Evolutionary conservation across 495 filamentous ascomycete species (phyloP).

Genomic region (Penicillium roqueforti): DNA sequence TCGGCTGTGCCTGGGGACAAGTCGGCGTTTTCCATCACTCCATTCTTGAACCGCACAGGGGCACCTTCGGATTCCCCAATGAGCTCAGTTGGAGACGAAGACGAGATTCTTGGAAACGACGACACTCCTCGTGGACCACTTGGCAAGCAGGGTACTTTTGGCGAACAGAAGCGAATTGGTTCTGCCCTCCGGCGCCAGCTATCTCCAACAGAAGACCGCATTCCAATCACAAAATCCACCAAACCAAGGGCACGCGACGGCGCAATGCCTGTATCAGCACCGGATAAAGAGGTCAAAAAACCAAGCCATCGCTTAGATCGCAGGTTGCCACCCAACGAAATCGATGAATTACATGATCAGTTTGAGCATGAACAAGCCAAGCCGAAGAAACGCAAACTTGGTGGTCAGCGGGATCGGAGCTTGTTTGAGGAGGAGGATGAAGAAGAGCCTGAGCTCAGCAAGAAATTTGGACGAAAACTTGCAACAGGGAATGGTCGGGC

Average conservation of each 20-base stretch:
- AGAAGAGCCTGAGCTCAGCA: constrained; percentile 21
- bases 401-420: constrained; percentile 55
- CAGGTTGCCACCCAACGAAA: background rate
- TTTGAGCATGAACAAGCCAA: constrained; percentile 47
- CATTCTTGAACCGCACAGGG: constrained; percentile 77
- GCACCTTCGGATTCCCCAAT: constrained; percentile 43
- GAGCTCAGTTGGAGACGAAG: constrained; percentile 31
- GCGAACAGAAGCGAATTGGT: background rate
- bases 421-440: constrained; percentile 77
- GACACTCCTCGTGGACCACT: constrained; percentile 1
- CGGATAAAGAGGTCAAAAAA: constrained; percentile 8
- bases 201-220: constrained; percentile 4
- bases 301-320: background rate
- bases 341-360: constrained; percentile 6
- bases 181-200: constrained; percentile 6
- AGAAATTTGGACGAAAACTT: constrained; percentile 33
- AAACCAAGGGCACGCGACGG: constrained; percentile 9
- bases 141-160: background rate
- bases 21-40: constrained; percentile 87
- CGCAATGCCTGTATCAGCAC: background rate
- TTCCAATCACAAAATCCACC: background rate
- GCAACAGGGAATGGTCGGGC: constrained; percentile 20
- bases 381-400: constrained; percentile 74
- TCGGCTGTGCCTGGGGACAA: constrained; percentile 70
- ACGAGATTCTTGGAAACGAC: constrained; percentile 18